Evolutionary conservation across 2,329 filamentous ascomycete species (phyloP), one percentile per base, ranked within the genome.

Genomic region (Cryphonectria radicalis): DNA sequence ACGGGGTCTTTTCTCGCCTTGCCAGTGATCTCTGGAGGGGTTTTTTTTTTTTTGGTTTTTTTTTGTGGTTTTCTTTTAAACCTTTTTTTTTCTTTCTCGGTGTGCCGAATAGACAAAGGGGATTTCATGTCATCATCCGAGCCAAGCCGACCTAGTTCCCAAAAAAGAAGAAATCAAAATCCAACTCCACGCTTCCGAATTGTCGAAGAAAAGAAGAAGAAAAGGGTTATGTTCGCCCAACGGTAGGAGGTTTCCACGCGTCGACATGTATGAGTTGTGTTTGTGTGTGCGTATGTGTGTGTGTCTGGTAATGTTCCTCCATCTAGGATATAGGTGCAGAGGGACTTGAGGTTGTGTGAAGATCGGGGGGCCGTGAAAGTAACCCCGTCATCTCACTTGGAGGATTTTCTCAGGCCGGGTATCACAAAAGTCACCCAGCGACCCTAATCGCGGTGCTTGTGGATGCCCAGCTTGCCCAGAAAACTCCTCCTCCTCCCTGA

Each of bases 401-500:
- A 37, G 37, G 28, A 10, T 25, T n/a, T 32, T 28, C 40, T 19
- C 10, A 4, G 17, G 42, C n/a, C 42, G n/a, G 22, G n/a, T 22
- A 25, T 37, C 43, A 25, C 59, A n/a, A 28, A 13, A 37, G 14
- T 19, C 46, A n/a, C 32, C 42, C 22, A 53, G 7, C 22, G 40
- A 32, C 37, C 28, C 28, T 63, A 69, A 7, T 69, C 59, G 4
- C 63, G 67, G 25, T 63, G 67, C 59, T 25, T 69, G 57, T 59
- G 62, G 25, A 73, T 63, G 19, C 72, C 72, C 46, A 73, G 46
- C 72, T 43, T 67, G 65, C 66, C 62, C 46, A 76, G 57, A 7
- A 75, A 66, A 8, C 72, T 70, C 63, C 67, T 70, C 66, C 68
- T 68, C 63, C 68, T 65, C 42, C 60, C 62, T 4, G 68, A 73